phyloP scores from a whole-genome alignment of 1,139 yeast genomes.

The Saccharomyces hybrid region DNA sequence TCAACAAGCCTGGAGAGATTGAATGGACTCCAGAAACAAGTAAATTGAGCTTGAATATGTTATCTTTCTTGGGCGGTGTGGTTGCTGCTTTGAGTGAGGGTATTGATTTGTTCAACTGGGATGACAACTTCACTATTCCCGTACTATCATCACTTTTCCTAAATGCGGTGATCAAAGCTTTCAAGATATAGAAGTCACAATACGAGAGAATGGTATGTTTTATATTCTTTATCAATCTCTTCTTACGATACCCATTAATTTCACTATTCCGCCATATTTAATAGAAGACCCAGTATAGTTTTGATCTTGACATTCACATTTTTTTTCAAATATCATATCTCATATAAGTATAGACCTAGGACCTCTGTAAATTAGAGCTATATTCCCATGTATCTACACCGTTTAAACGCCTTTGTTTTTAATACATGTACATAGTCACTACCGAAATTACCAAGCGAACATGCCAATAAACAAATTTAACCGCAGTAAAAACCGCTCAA shows the following conservation, averaged over 20 bases:
- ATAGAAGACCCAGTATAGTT: not conserved
- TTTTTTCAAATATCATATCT: not conserved
- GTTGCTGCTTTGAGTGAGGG: conserved; percentile 84
- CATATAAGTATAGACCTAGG: not conserved
- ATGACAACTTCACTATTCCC: conserved; percentile 92
- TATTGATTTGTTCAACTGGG: conserved; percentile 63
- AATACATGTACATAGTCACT: no score
- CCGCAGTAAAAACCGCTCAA: no score
- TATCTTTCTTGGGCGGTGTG: conserved; percentile 62
- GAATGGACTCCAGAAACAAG: conserved; percentile 61
- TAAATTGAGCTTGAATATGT: conserved; percentile 41
- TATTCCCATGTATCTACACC: not conserved
- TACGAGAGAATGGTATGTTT: not conserved
- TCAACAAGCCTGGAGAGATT: conserved; percentile 48
- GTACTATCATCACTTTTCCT: conserved; percentile 66
- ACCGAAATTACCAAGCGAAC: no score
- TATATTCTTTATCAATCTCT: not conserved
- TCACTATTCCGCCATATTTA: not conserved
- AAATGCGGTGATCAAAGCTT: conserved; percentile 37
- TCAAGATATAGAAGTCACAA: conserved; percentile 22
- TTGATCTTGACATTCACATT: not conserved
- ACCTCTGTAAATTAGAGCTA: not conserved
- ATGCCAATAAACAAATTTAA: no score
- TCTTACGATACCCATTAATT: not conserved
- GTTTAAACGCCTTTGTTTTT: not conserved